Conservation (phyloP, 2,329 filamentous ascomycete genomes). For the Neurospora sp. region DNA sequence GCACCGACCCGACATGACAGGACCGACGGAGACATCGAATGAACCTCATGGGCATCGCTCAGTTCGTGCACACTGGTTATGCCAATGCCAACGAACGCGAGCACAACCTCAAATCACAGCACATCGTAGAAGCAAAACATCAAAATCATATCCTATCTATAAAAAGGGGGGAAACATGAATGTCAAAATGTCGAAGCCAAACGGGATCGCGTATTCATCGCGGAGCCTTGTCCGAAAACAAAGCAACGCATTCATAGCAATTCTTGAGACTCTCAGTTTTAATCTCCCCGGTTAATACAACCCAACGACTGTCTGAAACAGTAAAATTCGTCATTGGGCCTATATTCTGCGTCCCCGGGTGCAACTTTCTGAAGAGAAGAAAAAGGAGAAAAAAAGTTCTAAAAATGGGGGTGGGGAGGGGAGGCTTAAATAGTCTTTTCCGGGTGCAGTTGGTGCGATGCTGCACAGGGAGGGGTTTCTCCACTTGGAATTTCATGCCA, state of each 20-base stretch:
- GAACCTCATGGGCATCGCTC: neutral
- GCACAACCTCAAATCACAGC: neutral
- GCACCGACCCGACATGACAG: no score
- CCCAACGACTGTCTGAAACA: conserved; percentile 31
- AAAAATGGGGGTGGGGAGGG: neutral
- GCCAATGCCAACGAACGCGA: neutral
- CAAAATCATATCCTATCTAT: conserved; percentile 12
- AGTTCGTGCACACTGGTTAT: neutral
- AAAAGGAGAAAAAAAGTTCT: conserved; percentile 1
- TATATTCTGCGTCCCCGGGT: conserved; percentile 44
- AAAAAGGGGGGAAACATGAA: conserved; percentile 6
- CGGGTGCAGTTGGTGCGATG: neutral
- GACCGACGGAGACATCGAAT: neutral
- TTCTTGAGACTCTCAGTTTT: conserved; percentile 53
- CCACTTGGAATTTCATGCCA: neutral
- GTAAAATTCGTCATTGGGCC: conserved; percentile 36
- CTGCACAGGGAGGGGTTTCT: neutral
- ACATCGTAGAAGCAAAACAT: neutral
- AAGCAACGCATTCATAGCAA: conserved; percentile 41
- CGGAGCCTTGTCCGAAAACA: conserved; percentile 3
- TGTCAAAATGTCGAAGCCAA: conserved; percentile 46
- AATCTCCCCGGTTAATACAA: conserved; percentile 52
- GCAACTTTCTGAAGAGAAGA: conserved; percentile 39
- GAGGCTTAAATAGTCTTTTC: neutral
- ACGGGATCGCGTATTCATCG: conserved; percentile 51